Evolutionary conservation across 306 rosid genomes (phyloP).

Genomic region (Prunus persica): Prunus_persica_NCBIv2 NC_034013.1:16370001-16370500

Average conservation of each 20-base stretch:
- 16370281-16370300: constrained; percentile 32
- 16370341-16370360: constrained; percentile 46
- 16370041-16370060: constrained; percentile 19
- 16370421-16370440: constrained; percentile 22
- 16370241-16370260: constrained; percentile 40
- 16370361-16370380: constrained; percentile 30
- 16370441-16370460: constrained; percentile 37
- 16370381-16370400: constrained; percentile 21
- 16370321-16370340: constrained; percentile 38
- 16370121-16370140: constrained; percentile 71
- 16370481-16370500: constrained; percentile 12
- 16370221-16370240: constrained; percentile 50
- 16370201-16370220: constrained; percentile 23
- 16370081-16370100: constrained; percentile 44
- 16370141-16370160: constrained; percentile 62
- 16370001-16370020: constrained; percentile 33
- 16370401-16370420: constrained; percentile 22
- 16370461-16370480: constrained; percentile 21
- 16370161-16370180: constrained; percentile 50
- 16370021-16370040: constrained; percentile 22
- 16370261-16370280: constrained; percentile 25
- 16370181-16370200: constrained; percentile 18
- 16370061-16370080: constrained; percentile 21
- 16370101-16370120: constrained; percentile 75
- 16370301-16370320: constrained; percentile 16